A percentile compares a stretch with the other conserved stretches of the same genome.
These are phyloP conservation scores for Saxophila tyrrhenica DNA, from an alignment of 495 filamentous ascomycete species.

Conservation along the genomic window DNA sequence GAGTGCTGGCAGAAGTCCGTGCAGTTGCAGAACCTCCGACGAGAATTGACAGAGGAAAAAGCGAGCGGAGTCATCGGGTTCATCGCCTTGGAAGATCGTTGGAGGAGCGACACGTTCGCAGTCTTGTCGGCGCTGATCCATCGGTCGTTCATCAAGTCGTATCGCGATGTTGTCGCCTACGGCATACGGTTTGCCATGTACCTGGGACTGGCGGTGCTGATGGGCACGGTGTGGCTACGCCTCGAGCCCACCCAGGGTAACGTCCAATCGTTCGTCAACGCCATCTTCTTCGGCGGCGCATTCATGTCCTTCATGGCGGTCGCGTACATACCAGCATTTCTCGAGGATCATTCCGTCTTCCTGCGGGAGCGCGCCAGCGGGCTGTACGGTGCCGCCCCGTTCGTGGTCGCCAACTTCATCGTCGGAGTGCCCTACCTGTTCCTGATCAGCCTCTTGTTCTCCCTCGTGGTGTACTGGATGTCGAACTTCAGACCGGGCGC, in stretches of 20 bases:
- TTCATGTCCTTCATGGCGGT: conserved; percentile 90
- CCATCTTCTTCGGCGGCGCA: conserved; percentile 70
- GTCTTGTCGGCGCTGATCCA: conserved; percentile 49
- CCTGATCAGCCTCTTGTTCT: conserved; percentile 62
- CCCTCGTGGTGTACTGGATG: conserved; percentile 65
- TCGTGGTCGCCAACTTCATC: conserved; percentile 67
- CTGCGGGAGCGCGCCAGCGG: conserved; percentile 73
- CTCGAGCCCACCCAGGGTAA: conserved; percentile 49
- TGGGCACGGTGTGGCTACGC: conserved; percentile 76
- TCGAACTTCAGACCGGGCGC: conserved; percentile 58
- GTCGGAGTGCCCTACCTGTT: conserved; percentile 73
- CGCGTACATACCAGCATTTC: conserved; percentile 69
- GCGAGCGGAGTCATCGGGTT: conserved; percentile 16
- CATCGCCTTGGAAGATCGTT: too few species aligned
- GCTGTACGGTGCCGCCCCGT: conserved; percentile 59
- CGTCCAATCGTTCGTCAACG: conserved; percentile 70
- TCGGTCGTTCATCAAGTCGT: conserved; percentile 65
- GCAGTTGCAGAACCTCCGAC: conserved; percentile 22
- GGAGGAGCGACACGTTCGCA: conserved; percentile 18
- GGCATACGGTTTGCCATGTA: conserved; percentile 78
- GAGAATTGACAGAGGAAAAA: conserved; percentile 17
- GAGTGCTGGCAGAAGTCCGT: conserved; percentile 33
- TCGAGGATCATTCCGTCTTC: conserved; percentile 65
- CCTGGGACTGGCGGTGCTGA: conserved; percentile 70
- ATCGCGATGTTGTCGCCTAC: conserved; percentile 71